Conservation (phyloP, 768 basidiomycete genomes). For the Lactarius vividus region DNA sequence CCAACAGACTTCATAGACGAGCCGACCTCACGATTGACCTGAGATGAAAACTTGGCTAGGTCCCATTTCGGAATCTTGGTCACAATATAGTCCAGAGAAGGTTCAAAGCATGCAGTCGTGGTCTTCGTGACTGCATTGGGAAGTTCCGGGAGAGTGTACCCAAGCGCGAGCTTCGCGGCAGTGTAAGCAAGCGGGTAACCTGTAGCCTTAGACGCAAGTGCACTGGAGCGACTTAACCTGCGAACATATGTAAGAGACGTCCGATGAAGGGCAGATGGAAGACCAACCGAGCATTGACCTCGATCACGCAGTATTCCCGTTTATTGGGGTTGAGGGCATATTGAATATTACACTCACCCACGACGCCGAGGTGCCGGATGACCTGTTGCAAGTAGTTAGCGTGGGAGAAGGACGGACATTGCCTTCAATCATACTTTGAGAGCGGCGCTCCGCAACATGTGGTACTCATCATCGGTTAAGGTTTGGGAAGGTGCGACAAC, state of each 20-base stretch:
- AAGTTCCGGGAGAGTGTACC: constrained; percentile 94
- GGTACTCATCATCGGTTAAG: constrained; percentile 95
- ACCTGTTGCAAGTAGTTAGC: constrained; percentile 23
- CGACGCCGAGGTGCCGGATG: constrained; percentile 83
- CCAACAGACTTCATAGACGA: constrained; percentile 99
- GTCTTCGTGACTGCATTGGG: constrained; percentile 99
- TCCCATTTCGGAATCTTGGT: constrained; percentile 99
- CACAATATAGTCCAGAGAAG: constrained; percentile 97
- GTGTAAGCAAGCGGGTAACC: constrained; percentile 99
- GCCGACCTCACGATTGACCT: constrained; percentile 92
- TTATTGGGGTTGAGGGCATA: constrained; percentile 94
- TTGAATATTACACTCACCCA: constrained; percentile 97
- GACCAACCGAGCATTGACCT: constrained; percentile 87
- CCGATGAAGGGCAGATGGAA: not conserved
- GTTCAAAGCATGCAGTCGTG: constrained; percentile 98
- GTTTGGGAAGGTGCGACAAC: constrained; percentile 99
- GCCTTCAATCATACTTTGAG: constrained; percentile 65
- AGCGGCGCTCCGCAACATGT: constrained; percentile 97
- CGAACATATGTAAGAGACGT: not conserved
- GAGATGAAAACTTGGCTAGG: constrained; percentile 91
- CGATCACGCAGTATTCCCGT: constrained; percentile 96
- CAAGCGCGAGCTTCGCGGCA: constrained; percentile 97
- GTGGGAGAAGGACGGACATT: not conserved
- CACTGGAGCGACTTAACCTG: constrained; percentile 77
- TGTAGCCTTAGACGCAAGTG: constrained; percentile 97